Percentiles rank a stretch among this genome's conserved stretches.
Conservation (phyloP, 768 basidiomycete genomes). For the Roridomyces roridus region DNA sequence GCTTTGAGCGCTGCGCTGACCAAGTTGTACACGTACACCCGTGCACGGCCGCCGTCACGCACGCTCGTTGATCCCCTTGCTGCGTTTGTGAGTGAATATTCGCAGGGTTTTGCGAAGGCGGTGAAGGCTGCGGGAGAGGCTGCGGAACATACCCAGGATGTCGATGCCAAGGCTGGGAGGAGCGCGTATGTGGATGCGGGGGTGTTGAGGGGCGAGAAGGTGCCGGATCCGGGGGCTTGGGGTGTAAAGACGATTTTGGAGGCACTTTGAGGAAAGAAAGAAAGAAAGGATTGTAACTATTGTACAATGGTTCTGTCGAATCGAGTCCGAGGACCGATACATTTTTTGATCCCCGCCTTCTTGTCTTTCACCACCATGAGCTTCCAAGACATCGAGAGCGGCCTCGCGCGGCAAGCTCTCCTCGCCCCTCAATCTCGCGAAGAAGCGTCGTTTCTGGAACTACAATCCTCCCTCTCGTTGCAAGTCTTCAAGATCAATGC, state of each 20-base stretch:
- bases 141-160: slow-evolving; percentile 74
- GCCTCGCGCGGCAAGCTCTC: slow-evolving; percentile 42
- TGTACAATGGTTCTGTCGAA: too few relatives aligned
- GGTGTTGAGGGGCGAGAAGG: slow-evolving; percentile 61
- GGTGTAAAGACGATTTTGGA: slow-evolving; percentile 80
- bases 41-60: slow-evolving; percentile 86
- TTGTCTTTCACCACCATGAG: slow-evolving; percentile 42
- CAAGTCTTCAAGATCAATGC: slow-evolving; percentile 99
- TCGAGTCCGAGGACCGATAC: neutral
- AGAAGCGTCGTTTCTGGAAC: slow-evolving; percentile 74
- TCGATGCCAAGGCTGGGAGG: slow-evolving; percentile 86
- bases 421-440: slow-evolving; percentile 55
- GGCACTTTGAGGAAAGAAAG: slow-evolving; percentile 39
- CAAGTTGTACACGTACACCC: slow-evolving; percentile 82
- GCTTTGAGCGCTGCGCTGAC: slow-evolving; percentile 64
- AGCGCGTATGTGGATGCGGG: slow-evolving; percentile 86
- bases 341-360: neutral
- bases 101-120: slow-evolving; percentile 51
- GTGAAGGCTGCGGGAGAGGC: slow-evolving; percentile 67
- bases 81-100: slow-evolving; percentile 68
- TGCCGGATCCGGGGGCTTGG: slow-evolving; percentile 93
- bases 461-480: slow-evolving; percentile 85
- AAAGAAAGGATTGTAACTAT: too few relatives aligned
- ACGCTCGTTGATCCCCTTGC: slow-evolving; percentile 92
- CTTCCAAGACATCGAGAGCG: slow-evolving; percentile 63